These are phyloP conservation scores for Lojkania enalia DNA, from an alignment of 2,329 filamentous ascomycete genomes.

Conservation along the genomic window DNA sequence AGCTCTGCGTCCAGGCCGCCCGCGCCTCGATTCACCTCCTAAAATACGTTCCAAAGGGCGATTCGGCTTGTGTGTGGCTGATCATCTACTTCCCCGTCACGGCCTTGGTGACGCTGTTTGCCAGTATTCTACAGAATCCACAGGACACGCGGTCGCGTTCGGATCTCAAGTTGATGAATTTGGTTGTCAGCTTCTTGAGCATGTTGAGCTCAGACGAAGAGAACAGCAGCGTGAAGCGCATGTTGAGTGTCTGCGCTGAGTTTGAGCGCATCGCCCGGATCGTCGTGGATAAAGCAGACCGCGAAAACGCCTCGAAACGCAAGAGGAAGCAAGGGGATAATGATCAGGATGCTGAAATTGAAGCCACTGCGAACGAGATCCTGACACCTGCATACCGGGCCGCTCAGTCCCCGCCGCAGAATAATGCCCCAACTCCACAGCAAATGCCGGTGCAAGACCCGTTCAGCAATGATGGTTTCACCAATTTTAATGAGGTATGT, in stretches of 20 bases:
- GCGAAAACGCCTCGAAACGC: slow-evolving; percentile 74
- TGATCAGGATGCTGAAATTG: slow-evolving; percentile 43
- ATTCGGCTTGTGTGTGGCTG: slow-evolving; percentile 94
- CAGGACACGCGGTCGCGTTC: slow-evolving; percentile 84
- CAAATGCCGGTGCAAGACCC: slow-evolving; percentile 6
- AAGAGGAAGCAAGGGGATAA: slow-evolving; percentile 78
- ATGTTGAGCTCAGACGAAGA: slow-evolving; percentile 88
- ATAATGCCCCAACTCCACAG: slow-evolving; percentile 16
- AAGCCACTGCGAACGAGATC: slow-evolving; percentile 42
- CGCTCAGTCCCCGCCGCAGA: slow-evolving; percentile 32
- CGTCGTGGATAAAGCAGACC: slow-evolving; percentile 88
- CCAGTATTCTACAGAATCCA: slow-evolving; percentile 94
- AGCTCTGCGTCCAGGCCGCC: slow-evolving; percentile 89
- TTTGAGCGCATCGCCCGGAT: slow-evolving; percentile 92
- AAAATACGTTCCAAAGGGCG: slow-evolving; percentile 94
- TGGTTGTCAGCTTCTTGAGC: slow-evolving; percentile 89
- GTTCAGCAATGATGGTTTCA: slow-evolving; percentile 39
- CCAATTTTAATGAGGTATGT: slow-evolving; percentile 43
- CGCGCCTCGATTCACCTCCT: slow-evolving; percentile 90
- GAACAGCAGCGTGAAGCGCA: slow-evolving; percentile 87
- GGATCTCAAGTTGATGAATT: slow-evolving; percentile 86
- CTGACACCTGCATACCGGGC: slow-evolving; percentile 33
- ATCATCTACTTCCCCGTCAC: slow-evolving; percentile 97
- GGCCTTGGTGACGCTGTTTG: slow-evolving; percentile 90
- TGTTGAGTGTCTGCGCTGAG: slow-evolving; percentile 92